Conservation (phyloP, 2,329 filamentous ascomycete species). For the Cyclaneusma minus region DNA sequence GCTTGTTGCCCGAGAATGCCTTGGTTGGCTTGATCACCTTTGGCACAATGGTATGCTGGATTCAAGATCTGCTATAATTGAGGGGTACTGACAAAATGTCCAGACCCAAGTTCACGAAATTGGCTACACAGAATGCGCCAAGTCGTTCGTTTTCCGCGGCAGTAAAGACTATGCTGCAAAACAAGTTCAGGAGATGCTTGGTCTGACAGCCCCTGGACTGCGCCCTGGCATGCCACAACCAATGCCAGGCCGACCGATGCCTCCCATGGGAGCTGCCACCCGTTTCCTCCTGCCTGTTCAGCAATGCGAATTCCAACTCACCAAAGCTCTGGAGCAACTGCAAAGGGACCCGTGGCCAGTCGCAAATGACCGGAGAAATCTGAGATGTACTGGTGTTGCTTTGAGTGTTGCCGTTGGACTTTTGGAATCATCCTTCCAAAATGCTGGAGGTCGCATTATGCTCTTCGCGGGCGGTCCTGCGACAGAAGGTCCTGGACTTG, state of each 20-base stretch:
- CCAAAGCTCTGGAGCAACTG: conserved; percentile 84
- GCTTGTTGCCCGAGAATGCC: conserved; percentile 65
- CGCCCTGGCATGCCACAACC: conserved; percentile 55
- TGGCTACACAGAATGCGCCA: conserved; percentile 93
- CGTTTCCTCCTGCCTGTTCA: conserved; percentile 89
- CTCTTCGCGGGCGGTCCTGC: conserved; percentile 88
- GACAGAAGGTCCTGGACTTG: conserved; percentile 92
- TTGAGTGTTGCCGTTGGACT: conserved; percentile 86
- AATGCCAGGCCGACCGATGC: conserved; percentile 57
- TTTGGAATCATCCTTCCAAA: conserved; percentile 89
- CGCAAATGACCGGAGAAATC: conserved; percentile 74
- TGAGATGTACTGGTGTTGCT: conserved; percentile 92
- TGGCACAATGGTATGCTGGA: conserved; percentile 66
- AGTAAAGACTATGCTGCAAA: conserved; percentile 98
- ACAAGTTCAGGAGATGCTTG: conserved; percentile 99
- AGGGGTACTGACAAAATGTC: conserved; percentile 4
- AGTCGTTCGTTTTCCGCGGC: conserved; percentile 95
- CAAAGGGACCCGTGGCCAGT: conserved; percentile 98
- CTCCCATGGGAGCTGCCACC: conserved; percentile 66
- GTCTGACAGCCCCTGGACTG: conserved; percentile 55
- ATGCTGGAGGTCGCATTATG: conserved; percentile 91
- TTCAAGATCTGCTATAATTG: conserved; percentile 1
- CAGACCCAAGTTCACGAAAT: conserved; percentile 94
- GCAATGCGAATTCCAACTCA: conserved; percentile 94
- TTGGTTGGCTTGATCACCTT: conserved; percentile 74